Percentiles rank a stretch among this genome's conserved stretches.
Conservation (phyloP, 148 eudicot species). For the Rhododendron henanense region DNA sequence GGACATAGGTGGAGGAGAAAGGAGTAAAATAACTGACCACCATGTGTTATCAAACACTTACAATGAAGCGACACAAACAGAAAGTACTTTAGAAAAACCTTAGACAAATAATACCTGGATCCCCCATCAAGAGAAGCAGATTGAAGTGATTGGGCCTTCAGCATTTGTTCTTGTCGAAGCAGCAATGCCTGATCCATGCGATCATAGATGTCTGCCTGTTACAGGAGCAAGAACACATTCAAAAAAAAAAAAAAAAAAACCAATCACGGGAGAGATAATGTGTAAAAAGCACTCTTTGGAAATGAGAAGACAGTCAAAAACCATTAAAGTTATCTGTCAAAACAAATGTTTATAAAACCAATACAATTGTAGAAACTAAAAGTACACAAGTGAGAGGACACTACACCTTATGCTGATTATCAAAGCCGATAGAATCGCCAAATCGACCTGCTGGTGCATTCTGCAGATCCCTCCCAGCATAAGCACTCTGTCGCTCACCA, state of each 20-base stretch:
- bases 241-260: not conserved
- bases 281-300: not conserved
- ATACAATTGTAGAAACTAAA: not conserved
- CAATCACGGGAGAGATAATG: not conserved
- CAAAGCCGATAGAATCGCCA: conserved; percentile 58
- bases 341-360: not conserved
- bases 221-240: conserved; percentile 3
- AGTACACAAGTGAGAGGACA: not conserved
- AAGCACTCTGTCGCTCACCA: conserved; percentile 62
- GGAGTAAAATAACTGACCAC: not conserved
- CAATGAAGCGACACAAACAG: conserved; percentile 10
- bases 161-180: conserved; percentile 56
- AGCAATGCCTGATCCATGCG: conserved; percentile 69
- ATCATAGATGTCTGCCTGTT: conserved; percentile 74
- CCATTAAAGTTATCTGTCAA: not conserved
- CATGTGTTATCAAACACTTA: conserved; percentile 10
- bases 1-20: not conserved
- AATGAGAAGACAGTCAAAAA: not conserved
- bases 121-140: conserved; percentile 69
- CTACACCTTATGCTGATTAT: conserved; percentile 66
- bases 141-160: conserved; percentile 71
- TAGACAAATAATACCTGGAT: conserved; percentile 56
- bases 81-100: conserved; percentile 9
- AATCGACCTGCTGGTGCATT: conserved; percentile 51
- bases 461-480: conserved; percentile 55